Evolutionary conservation across 2,329 filamentous ascomycete genomes (phyloP), one percentile per base, ranked within the genome.

Genomic region (Fusarium sublunatum): DNA sequence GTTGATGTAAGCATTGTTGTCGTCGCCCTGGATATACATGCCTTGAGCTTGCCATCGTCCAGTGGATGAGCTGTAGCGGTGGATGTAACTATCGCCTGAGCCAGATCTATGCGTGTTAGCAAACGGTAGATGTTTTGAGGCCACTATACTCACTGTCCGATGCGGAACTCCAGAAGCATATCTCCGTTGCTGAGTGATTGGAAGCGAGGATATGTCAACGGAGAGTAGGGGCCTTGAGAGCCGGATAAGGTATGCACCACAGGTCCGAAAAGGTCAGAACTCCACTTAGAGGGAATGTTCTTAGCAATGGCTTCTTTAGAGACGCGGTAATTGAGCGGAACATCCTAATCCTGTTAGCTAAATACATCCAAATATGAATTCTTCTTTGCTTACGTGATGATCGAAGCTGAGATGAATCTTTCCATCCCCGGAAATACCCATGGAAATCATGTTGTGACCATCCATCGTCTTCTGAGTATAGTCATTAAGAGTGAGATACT

Each of bases 351-450:
- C 2, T 2, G 22, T 65, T 7, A 65, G 61, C 5, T 0, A 19
- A 0, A 1, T 0, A 9, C 5, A 2, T 0, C 4, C 0, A 3
- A 3, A 2, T 1, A 1, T 9, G 11, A 1, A 3, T 10, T 2
- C 2, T 11, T 45, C 58, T 55, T 7, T 11, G 48, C 62, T 55
- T 7, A 59, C 62, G 3, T 65, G 62, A 2, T 65, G 62, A 38
- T 65, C 62, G 31, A 65, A 65, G 4, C 62, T 65, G 2, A 65
- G 46, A 34, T 65, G 62, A 6, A 65, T 65, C 9, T 59, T 65
- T 1, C 62, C 62, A 24, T 65, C 62, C 0, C 58, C 62, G 6
- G 62, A 65, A 12, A 65, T 66, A 0, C 62, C 62, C 62, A 65
- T 65, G 1, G 62, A 65, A 0, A 65, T 65, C 62, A 65, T 66